Percentiles rank a stretch among this genome's conserved stretches.
These are phyloP conservation scores for Microbotryum lychnidis-dioicae DNA, from an alignment of 1,284 basidiomycete species.

Conservation along the genomic window DNA sequence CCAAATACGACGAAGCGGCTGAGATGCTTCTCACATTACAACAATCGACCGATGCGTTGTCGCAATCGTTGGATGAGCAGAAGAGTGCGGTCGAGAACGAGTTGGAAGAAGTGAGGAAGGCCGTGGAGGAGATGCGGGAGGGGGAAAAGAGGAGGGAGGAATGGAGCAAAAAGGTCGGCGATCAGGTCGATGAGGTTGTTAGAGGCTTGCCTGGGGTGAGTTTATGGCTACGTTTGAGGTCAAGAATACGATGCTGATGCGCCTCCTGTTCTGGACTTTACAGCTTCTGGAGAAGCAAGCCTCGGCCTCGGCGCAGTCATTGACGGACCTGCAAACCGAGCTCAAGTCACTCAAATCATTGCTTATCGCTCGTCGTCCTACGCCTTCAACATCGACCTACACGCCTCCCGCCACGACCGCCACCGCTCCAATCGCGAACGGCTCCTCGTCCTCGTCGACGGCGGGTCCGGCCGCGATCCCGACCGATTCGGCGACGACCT, in stretches of 20 bases:
- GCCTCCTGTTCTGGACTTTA: neutral
- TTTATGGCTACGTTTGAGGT: neutral
- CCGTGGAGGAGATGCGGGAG: constrained; percentile 69
- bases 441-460: neutral
- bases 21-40: constrained; percentile 47
- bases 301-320: constrained; percentile 53
- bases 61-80: constrained; percentile 64
- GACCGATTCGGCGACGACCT: constrained; percentile 7
- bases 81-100: constrained; percentile 72
- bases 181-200: constrained; percentile 82
- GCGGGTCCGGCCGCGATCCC: neutral
- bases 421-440: constrained; percentile 1
- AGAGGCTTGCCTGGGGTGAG: constrained; percentile 83
- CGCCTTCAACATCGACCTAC: constrained; percentile 46
- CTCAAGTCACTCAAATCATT: constrained; percentile 90
- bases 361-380: constrained; percentile 43
- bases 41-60: constrained; percentile 59
- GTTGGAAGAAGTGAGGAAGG: constrained; percentile 63
- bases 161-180: constrained; percentile 66
- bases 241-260: neutral
- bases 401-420: constrained; percentile 40
- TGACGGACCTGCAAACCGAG: constrained; percentile 82
- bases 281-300: constrained; percentile 94
- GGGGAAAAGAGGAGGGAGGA: constrained; percentile 69
- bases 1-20: constrained; percentile 90